Conservation (phyloP, 352 stramenopile genomes). For the Poterioochromonas sp. region DNA sequence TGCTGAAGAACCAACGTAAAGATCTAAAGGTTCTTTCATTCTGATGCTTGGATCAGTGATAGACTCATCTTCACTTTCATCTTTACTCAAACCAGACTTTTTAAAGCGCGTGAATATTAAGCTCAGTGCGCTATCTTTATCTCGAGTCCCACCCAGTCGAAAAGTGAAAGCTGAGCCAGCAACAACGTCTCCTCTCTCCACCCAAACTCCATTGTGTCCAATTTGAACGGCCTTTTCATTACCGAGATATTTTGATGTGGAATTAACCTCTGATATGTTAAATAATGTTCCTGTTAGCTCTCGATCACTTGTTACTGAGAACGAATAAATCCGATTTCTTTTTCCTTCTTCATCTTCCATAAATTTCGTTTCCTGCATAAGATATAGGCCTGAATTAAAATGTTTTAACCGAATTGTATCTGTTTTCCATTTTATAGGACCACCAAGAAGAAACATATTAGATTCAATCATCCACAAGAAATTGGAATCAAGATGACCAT, state of each 20-base stretch:
- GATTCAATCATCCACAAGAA: constrained; percentile 43
- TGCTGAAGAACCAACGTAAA: constrained; percentile 20
- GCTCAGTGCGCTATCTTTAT: constrained; percentile 3
- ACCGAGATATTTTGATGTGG: constrained; percentile 6
- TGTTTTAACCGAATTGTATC: constrained; percentile 17
- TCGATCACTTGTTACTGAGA: neutral
- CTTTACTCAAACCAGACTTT: neutral
- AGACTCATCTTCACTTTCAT: neutral
- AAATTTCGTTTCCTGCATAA: neutral
- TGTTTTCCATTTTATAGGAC: constrained; percentile 32
- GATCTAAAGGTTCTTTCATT: constrained; percentile 15
- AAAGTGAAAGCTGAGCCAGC: neutral
- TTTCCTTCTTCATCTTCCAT: neutral
- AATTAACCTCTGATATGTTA: constrained; percentile 19
- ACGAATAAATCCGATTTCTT: too few species aligned
- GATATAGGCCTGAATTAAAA: constrained; percentile 24
- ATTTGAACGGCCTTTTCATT: constrained; percentile 31
- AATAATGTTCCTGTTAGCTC: constrained; percentile 15
- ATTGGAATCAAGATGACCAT: constrained; percentile 34
- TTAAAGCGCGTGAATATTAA: constrained; percentile 1
- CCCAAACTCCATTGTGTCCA: neutral
- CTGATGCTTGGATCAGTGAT: neutral
- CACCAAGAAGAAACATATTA: neutral
- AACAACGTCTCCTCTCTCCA: constrained; percentile 5
- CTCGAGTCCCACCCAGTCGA: neutral